These are phyloP conservation scores for Brassica cretica DNA, from an alignment of 345 rosid genomes.

Conservation along the genomic window DNA sequence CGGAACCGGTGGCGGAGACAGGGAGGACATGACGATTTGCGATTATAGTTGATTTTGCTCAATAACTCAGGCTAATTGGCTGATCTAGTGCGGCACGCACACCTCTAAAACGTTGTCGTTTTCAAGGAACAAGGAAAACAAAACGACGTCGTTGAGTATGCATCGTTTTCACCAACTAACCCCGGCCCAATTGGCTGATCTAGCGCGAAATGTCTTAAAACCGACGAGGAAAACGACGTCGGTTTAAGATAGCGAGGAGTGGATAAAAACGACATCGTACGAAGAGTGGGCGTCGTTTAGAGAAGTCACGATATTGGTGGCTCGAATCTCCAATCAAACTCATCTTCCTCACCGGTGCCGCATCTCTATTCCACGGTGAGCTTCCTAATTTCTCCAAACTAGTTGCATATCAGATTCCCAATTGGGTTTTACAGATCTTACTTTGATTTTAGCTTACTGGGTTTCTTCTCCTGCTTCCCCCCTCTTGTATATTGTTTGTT, in stretches of 20 bases:
- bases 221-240: neutral
- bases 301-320: conserved; percentile 12
- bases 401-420: conserved; percentile 7
- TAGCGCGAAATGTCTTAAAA: neutral
- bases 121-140: neutral
- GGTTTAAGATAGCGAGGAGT: neutral
- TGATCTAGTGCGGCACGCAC: neutral
- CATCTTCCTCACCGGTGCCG: conserved; percentile 30
- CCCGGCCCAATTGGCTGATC: neutral
- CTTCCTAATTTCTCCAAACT: neutral
- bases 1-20: conserved; percentile 62
- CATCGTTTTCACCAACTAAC: neutral
- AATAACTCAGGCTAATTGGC: neutral
- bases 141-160: neutral
- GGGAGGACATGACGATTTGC: conserved; percentile 44
- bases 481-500: neutral
- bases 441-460: neutral
- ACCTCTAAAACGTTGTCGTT: neutral
- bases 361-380: conserved; percentile 32
- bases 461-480: conserved; percentile 4
- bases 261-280: neutral
- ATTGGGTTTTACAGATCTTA: neutral
- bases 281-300: neutral
- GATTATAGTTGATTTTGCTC: neutral
- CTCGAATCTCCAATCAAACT: conserved; percentile 25